These are phyloP conservation scores for Myrica gale DNA, from an alignment of 306 rosid species.

Conservation along the genomic window DNA sequence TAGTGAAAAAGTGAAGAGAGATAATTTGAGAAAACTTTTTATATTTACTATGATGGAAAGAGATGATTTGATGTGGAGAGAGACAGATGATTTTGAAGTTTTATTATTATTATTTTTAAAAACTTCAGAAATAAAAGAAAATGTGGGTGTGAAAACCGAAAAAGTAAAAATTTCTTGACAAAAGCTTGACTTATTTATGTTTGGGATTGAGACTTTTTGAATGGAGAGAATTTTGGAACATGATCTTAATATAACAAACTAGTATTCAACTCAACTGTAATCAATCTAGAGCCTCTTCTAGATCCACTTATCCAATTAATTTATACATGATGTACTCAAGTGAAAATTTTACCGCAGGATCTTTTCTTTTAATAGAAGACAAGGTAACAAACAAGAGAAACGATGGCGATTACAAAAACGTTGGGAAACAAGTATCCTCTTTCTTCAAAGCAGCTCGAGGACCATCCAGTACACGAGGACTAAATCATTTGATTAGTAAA, in stretches of 20 bases:
- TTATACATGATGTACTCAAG: neutral
- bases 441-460: conserved; percentile 8
- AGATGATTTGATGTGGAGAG: too few relatives aligned
- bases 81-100: too few relatives aligned
- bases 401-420: neutral
- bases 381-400: neutral
- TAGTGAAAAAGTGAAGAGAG: too few relatives aligned
- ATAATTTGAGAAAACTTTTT: too few relatives aligned
- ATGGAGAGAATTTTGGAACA: too few relatives aligned
- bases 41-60: too few relatives aligned
- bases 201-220: too few relatives aligned
- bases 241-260: neutral
- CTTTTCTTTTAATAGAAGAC: neutral
- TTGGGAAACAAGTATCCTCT: neutral
- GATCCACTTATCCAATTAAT: neutral
- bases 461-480: neutral
- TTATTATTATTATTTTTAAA: too few relatives aligned
- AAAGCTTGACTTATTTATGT: too few relatives aligned
- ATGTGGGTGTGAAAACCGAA: too few relatives aligned
- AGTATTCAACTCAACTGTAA: neutral
- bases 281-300: neutral
- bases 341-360: neutral
- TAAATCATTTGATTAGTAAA: neutral
- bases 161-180: too few relatives aligned
- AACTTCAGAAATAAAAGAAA: too few relatives aligned